These are phyloP conservation scores for Oryza glaberrima DNA, from an alignment of 176 grass and related monocot species.

Conservation along the genomic window DNA sequence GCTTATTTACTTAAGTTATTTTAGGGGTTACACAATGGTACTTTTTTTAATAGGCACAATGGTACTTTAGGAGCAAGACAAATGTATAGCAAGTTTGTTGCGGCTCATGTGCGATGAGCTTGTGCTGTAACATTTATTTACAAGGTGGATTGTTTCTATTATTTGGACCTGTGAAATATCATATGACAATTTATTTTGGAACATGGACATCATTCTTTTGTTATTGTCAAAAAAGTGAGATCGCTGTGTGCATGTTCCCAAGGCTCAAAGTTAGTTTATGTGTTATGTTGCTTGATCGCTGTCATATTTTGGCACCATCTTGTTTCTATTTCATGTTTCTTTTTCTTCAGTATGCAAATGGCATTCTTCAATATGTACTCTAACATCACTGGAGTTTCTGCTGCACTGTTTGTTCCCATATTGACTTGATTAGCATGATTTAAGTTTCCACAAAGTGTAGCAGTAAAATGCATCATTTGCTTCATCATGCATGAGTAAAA, in stretches of 20 bases:
- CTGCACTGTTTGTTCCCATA: neutral
- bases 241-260: neutral
- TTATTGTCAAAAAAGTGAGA: neutral
- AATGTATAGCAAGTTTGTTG: neutral
- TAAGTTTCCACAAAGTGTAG: neutral
- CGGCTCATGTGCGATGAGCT: neutral
- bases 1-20: slow-evolving; percentile 2
- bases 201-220: neutral
- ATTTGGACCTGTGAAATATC: neutral
- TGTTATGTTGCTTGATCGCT: neutral
- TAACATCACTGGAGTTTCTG: neutral
- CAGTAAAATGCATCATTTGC: neutral
- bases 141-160: neutral
- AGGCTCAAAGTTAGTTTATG: neutral
- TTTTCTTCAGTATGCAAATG: neutral
- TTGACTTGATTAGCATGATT: slow-evolving; percentile 17
- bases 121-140: slow-evolving; percentile 20
- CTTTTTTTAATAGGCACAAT: neutral
- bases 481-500: neutral
- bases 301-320: neutral
- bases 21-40: slow-evolving; percentile 20
- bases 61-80: neutral
- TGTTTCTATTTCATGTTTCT: neutral
- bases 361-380: neutral
- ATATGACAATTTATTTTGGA: slow-evolving; percentile 3